Evolutionary conservation across 176 grass and related monocot genomes (phyloP), one percentile per base, ranked within the genome.

Genomic region (Coix lacrymajobi): DNA sequence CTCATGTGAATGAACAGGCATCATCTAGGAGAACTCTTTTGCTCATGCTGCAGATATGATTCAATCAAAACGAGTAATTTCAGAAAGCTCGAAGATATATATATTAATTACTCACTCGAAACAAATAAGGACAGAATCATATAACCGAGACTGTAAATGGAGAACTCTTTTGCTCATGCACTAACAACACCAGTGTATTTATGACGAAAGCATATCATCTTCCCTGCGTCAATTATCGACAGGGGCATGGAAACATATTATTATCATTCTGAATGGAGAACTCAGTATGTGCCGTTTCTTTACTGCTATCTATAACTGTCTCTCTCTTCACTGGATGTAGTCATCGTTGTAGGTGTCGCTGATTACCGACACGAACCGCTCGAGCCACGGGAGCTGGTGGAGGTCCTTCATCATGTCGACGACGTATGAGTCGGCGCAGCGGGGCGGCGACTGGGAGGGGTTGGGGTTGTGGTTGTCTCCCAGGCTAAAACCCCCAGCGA

Each of bases 311-410:
- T 84, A 75, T 90, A 56, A 73, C 22, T 82, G 70, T 71, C 29
- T 19, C 30, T 14, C 41, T 71, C 22, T 85, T 99, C 93, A 99
- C 74, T 96, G 97, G 76, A 99, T 88, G 81, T 95, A 99, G 49
- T 99, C 97, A 30, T 99, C 97, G 11, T 90, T 90, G 85, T 99
- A 99, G 76, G 78, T 96, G 77, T 99, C 97, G 31, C 97, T 99
- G 68, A 96, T 99, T 44, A 99, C 97, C 17, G 97, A 99, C 75
- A 99, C 97, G 22, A 99, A 99, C 48, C 97, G 92, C 89, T 99
- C 97, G 0, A 99, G 97, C 97, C 97, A 99, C 8, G 97, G 97
- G 22, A 99, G 83, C 87, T 99, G 97, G 80, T 96, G 97, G 70
- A 99, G 93, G 71, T 99, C 97, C 88, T 94, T 99, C 89, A 99